Conservation (phyloP, 192 early-diverging fungal genomes). For the Mortierella claussenii region DNA sequence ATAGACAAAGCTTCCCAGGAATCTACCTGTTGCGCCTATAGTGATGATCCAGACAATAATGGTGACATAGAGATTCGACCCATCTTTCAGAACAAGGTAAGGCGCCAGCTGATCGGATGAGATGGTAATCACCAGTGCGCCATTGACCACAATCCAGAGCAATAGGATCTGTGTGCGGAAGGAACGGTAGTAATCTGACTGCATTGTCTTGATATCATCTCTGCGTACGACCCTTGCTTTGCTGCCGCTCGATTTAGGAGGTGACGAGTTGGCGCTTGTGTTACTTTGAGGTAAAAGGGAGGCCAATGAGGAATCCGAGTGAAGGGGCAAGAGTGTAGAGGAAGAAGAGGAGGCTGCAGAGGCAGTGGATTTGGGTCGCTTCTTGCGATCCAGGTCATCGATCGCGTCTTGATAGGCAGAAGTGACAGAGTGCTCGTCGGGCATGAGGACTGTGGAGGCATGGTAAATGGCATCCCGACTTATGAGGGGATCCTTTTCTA, state of each 20-base stretch:
- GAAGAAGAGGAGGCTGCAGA: conserved; percentile 10
- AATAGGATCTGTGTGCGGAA: conserved; percentile 41
- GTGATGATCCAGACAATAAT: conserved; percentile 49
- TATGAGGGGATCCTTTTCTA: conserved; percentile 44
- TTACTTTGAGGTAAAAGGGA: not conserved
- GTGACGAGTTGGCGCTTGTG: not conserved
- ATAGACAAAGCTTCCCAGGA: conserved; percentile 39
- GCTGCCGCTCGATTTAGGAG: not conserved
- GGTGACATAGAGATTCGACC: conserved; percentile 46
- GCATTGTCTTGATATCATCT: conserved; percentile 48
- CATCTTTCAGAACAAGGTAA: conserved; percentile 31
- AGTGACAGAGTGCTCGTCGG: conserved; percentile 31
- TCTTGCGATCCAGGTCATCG: conserved; percentile 41
- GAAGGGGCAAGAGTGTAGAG: conserved; percentile 10
- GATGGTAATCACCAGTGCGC: conserved; percentile 39
- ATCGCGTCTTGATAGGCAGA: conserved; percentile 42
- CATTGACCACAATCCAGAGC: conserved; percentile 46
- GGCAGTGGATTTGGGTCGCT: conserved; percentile 10
- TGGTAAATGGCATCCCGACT: conserved; percentile 50
- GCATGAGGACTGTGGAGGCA: conserved; percentile 48
- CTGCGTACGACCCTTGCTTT: conserved; percentile 7
- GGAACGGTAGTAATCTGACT: conserved; percentile 43
- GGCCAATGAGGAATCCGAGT: not conserved
- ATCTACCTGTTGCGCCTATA: conserved; percentile 39
- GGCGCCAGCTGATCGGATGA: conserved; percentile 50